phyloP scores from a whole-genome alignment of 2,329 filamentous ascomycete genomes.

The Sclerotiophoma versabilis region DNA sequence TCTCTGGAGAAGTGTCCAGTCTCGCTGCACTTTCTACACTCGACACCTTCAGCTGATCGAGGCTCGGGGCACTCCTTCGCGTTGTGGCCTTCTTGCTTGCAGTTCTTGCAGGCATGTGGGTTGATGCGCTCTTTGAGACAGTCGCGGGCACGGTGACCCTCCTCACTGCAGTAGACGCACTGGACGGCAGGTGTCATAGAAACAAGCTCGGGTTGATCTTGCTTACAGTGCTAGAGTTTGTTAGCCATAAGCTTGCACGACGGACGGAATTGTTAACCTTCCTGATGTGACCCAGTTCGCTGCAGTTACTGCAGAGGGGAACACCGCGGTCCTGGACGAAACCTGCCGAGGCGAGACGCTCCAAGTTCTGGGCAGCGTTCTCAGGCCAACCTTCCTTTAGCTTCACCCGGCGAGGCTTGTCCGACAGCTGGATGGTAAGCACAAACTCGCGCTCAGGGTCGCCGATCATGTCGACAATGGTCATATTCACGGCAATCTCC shows the following conservation, averaged over 20 bases:
- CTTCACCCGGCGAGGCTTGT: conserved; percentile 59
- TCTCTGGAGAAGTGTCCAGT: conserved; percentile 51
- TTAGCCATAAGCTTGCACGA: conserved; percentile 4
- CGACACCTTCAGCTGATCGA: conserved; percentile 62
- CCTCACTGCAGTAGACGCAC: conserved; percentile 70
- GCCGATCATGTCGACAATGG: conserved; percentile 61
- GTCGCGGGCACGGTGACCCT: conserved; percentile 73
- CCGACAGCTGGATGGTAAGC: conserved; percentile 67
- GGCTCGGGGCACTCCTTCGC: conserved; percentile 53
- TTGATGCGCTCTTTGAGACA: conserved; percentile 64
- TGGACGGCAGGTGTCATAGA: conserved; percentile 56
- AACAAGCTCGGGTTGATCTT: conserved; percentile 62
- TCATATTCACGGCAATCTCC: conserved; percentile 54
- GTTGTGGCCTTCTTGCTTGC: conserved; percentile 58
- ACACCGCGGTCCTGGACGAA: conserved; percentile 67
- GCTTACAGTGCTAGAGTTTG: conserved; percentile 59
- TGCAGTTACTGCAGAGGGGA: conserved; percentile 69
- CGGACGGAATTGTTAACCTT: conserved; percentile 39
- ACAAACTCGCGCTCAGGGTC: conserved; percentile 69
- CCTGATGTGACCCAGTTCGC: conserved; percentile 67
- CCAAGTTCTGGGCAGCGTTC: conserved; percentile 65
- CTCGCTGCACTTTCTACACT: conserved; percentile 70
- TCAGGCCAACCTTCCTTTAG: conserved; percentile 68
- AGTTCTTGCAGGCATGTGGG: conserved; percentile 73
- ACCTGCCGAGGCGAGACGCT: conserved; percentile 71